Evolutionary conservation across 2,329 filamentous ascomycete species (phyloP), one percentile per base, ranked within the genome.

Genomic region (Fusarium piperis): DNA sequence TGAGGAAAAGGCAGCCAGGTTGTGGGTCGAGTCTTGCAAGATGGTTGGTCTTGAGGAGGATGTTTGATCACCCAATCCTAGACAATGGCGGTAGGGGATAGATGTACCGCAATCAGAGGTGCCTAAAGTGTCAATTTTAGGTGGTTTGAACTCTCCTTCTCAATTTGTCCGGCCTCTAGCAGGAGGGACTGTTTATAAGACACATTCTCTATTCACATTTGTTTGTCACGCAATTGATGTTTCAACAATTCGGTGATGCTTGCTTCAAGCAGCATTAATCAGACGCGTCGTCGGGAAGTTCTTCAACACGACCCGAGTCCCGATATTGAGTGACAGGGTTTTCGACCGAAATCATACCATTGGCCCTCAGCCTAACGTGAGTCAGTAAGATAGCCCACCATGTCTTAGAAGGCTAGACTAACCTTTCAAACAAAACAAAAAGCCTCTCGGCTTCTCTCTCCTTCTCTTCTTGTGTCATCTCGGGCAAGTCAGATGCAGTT

Each of bases 1-100:
- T 4, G 23, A 48, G 13, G 18, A 67, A 10, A 16, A 32, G 1
- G 67, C 65, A 20, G 1, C 3, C 3, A 58, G 6, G 3, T 3
- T 70, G 0, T 70, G 67, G 67, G 56, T n/a, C 0, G 33, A 62
- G 7, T 62, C 66, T 5, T 28, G 56, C 1, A 38, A 9, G 11
- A n/a, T 70, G 4, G 44, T 67, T 2, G 51, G 32, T 1, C 10
- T 33, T 4, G 23, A 30, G n/a, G 20, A 32, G 15, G 52, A 55
- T 13, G 33, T 18, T 28, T 55, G 33, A 55, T 55, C 30, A 13
- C 15, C 16, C 26, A 8, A 18, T 30, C 10, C 3, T 11, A 4
- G 15, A 23, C 20, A 35, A 7, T 7, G n/a, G 18, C 8, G 18
- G 30, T 15, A 33, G 10, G 48, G 46, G 16, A 8, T 3, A 13